A percentile compares a stretch with the other conserved stretches of the same genome.
phyloP scores from a whole-genome alignment of 352 stramenopile genomes.

The Sclerospora graminicola region DNA sequence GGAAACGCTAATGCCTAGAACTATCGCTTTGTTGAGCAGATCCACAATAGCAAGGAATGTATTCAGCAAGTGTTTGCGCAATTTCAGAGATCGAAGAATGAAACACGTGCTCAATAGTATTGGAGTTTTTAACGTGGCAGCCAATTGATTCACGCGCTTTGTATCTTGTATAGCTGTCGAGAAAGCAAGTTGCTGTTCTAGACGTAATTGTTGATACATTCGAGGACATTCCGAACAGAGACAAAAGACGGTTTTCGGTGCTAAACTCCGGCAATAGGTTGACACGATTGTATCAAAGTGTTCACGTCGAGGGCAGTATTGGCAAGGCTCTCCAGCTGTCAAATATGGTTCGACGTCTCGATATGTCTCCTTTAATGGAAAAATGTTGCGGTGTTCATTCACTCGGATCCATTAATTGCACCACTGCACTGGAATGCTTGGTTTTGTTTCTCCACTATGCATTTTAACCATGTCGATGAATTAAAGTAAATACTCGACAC shows the following conservation, averaged over 20 bases:
- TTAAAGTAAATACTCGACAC: constrained; percentile 19
- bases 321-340: constrained; percentile 1
- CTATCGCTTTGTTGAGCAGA: constrained; percentile 7
- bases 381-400: constrained; percentile 11
- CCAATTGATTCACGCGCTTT: constrained; percentile 1
- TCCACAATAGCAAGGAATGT: constrained; percentile 8
- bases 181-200: constrained; percentile 3
- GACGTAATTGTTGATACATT: constrained; percentile 6
- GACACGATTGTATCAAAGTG: constrained; percentile 3
- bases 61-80: constrained; percentile 20
- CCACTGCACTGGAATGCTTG: not conserved
- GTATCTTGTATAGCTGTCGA: constrained; percentile 2
- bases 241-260: constrained; percentile 5
- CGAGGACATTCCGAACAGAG: constrained; percentile 13
- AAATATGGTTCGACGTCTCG: not conserved
- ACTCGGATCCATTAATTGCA: constrained; percentile 13
- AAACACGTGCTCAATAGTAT: constrained; percentile 21
- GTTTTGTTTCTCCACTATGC: not conserved
- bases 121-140: not conserved
- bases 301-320: constrained; percentile 5
- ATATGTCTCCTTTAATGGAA: constrained; percentile 16
- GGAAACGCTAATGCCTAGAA: constrained; percentile 13
- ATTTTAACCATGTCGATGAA: constrained; percentile 11
- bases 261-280: not conserved
- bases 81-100: constrained; percentile 17